These are phyloP conservation scores for Boechera stricta DNA, from an alignment of 345 rosid species.

Conservation along the genomic window DNA sequence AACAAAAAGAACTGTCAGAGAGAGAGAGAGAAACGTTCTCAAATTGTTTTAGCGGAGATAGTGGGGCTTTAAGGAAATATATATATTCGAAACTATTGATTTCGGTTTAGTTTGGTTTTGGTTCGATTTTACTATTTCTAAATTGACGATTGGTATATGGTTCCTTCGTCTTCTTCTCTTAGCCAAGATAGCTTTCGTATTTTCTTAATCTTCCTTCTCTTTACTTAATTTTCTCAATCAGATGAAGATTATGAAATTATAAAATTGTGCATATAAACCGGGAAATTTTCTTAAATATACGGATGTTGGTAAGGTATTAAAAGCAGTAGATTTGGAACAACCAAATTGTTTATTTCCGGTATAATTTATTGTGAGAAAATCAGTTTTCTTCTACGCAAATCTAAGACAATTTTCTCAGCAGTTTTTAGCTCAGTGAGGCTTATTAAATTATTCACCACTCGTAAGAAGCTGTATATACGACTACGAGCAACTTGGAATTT, in stretches of 20 bases:
- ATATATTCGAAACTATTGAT: constrained; percentile 16
- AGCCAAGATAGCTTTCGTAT: too few species aligned
- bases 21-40: constrained; percentile 32
- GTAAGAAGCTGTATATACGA: background rate
- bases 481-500: background rate
- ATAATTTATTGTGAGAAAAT: constrained; percentile 8
- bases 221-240: background rate
- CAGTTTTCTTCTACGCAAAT: constrained; percentile 35
- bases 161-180: too few species aligned
- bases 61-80: constrained; percentile 15
- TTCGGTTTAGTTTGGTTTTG: constrained; percentile 24
- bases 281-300: constrained; percentile 1
- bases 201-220: background rate
- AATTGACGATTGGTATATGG: constrained; percentile 31
- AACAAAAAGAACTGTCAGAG: constrained; percentile 35
- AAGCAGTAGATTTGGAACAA: constrained; percentile 21
- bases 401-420: constrained; percentile 10
- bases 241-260: background rate
- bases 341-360: constrained; percentile 14
- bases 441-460: constrained; percentile 16
- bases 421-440: constrained; percentile 9
- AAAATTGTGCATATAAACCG: constrained; percentile 8
- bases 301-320: constrained; percentile 24
- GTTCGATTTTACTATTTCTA: background rate
- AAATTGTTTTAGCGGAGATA: constrained; percentile 34